These are phyloP conservation scores for Suillus paluster DNA, from an alignment of 768 basidiomycete species.

Conservation along the genomic window DNA sequence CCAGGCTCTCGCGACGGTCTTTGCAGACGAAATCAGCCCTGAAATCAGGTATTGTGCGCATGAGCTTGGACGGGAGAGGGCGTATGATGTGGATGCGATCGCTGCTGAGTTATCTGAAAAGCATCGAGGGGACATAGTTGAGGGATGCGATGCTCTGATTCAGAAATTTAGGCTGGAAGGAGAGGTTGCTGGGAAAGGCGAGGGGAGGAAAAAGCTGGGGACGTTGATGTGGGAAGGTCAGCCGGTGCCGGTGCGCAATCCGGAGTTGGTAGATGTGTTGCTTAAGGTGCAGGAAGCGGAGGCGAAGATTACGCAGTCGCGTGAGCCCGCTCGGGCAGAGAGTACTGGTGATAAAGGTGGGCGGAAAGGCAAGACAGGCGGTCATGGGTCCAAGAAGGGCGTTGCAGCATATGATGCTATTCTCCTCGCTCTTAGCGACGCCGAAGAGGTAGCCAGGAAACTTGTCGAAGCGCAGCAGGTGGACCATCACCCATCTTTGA, in stretches of 20 bases:
- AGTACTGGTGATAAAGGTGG: conserved; percentile 31
- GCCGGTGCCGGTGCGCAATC: conserved; percentile 84
- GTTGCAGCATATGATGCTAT: conserved; percentile 90
- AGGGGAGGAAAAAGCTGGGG: conserved; percentile 57
- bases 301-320: conserved; percentile 51
- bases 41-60: conserved; percentile 94
- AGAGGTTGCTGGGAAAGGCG: conserved; percentile 37
- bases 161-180: conserved; percentile 52
- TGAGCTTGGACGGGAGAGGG: conserved; percentile 74
- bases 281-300: conserved; percentile 83
- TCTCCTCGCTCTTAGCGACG: conserved; percentile 84
- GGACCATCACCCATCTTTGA: conserved; percentile 14
- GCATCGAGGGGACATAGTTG: conserved; percentile 64
- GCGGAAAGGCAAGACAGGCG: conserved; percentile 41
- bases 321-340: conserved; percentile 29
- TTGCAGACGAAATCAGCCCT: conserved; percentile 87
- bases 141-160: conserved; percentile 61
- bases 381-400: conserved; percentile 62
- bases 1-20: conserved; percentile 84
- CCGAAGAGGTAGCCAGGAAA: conserved; percentile 82
- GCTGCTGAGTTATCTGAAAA: conserved; percentile 63
- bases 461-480: conserved; percentile 88
- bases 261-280: conserved; percentile 88
- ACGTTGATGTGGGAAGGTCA: conserved; percentile 80
- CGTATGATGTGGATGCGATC: conserved; percentile 83